Evolutionary conservation across 306 rosid genomes (phyloP).

Genomic region (Cercis canadensis): DNA sequence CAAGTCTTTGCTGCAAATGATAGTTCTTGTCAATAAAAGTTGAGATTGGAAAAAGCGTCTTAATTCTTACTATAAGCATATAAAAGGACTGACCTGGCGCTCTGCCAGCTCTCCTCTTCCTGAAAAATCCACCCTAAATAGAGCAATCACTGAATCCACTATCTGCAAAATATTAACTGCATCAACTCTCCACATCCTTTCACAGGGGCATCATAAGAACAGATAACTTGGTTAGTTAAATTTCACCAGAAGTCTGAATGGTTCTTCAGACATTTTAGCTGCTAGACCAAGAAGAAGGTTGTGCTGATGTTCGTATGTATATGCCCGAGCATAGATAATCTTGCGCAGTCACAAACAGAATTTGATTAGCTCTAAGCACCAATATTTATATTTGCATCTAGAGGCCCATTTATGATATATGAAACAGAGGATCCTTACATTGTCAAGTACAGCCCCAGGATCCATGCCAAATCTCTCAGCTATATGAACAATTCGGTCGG

Average conservation of each 20-base stretch:
- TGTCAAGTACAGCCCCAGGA: slow-evolving; percentile 93
- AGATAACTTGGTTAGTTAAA: slow-evolving; percentile 1
- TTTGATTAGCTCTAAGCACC: slow-evolving; percentile 42
- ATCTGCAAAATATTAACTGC: slow-evolving; percentile 57
- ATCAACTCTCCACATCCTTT: slow-evolving; percentile 32
- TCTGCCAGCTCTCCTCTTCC: slow-evolving; percentile 99
- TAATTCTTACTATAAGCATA: slow-evolving; percentile 15
- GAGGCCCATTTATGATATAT: slow-evolving; percentile 15
- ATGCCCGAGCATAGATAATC: slow-evolving; percentile 98
- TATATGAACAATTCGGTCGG: slow-evolving; percentile 86
- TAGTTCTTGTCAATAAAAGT: slow-evolving; percentile 39
- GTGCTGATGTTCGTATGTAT: slow-evolving; percentile 91
- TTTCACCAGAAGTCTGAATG: slow-evolving; percentile 94
- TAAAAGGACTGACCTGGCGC: slow-evolving; percentile 71
- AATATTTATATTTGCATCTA: slow-evolving; percentile 19
- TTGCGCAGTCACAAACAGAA: slow-evolving; percentile 42
- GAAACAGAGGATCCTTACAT: slow-evolving; percentile 56
- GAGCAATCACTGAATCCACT: slow-evolving; percentile 89
- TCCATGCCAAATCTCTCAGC: slow-evolving; percentile 99
- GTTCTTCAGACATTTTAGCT: slow-evolving; percentile 97
- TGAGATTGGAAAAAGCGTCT: not conserved
- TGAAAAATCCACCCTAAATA: slow-evolving; percentile 88
- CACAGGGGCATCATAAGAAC: not conserved
- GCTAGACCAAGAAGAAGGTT: slow-evolving; percentile 94
- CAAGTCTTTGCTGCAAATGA: slow-evolving; percentile 84